A percentile compares a stretch with the other conserved stretches of the same genome.
phyloP scores from a whole-genome alignment of 306 rosid genomes.

The Cucumis melo region DNA sequence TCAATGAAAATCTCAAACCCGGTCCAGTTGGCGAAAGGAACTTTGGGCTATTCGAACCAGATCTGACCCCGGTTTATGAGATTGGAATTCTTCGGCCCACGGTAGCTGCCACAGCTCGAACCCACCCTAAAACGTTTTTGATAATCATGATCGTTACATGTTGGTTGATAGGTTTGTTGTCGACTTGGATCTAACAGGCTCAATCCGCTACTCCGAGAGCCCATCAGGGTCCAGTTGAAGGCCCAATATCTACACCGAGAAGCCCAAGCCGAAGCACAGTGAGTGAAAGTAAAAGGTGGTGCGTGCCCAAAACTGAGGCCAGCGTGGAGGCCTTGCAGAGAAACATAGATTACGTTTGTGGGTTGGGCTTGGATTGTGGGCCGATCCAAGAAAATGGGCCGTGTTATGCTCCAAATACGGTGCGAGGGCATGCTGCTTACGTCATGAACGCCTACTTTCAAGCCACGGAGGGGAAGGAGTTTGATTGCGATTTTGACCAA shows the following conservation, averaged over 20 bases:
- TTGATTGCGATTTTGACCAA: constrained; percentile 24
- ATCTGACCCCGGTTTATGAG: constrained; percentile 42
- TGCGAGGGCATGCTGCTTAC: constrained; percentile 49
- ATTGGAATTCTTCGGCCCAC: constrained; percentile 31
- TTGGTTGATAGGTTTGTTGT: constrained; percentile 26
- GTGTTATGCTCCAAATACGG: constrained; percentile 33
- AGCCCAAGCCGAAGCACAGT: neutral
- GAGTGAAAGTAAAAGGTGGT: constrained; percentile 4
- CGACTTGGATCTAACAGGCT: constrained; percentile 32
- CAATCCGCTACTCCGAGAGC: constrained; percentile 5
- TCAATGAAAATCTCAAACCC: constrained; percentile 57
- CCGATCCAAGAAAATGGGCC: constrained; percentile 28
- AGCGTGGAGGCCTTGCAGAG: constrained; percentile 21
- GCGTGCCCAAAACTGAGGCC: constrained; percentile 18
- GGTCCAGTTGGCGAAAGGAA: constrained; percentile 57
- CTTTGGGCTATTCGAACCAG: constrained; percentile 53
- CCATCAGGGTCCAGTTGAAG: neutral
- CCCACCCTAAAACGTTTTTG: constrained; percentile 12
- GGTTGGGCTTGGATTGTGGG: constrained; percentile 34
- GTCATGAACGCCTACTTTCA: constrained; percentile 58
- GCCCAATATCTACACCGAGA: neutral
- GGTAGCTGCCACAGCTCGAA: constrained; percentile 18
- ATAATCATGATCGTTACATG: constrained; percentile 9
- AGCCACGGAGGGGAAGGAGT: constrained; percentile 12
- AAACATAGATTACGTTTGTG: constrained; percentile 30